Conservation (phyloP, 23 red algal genomes). For the Gracilaria caudata region DNA sequence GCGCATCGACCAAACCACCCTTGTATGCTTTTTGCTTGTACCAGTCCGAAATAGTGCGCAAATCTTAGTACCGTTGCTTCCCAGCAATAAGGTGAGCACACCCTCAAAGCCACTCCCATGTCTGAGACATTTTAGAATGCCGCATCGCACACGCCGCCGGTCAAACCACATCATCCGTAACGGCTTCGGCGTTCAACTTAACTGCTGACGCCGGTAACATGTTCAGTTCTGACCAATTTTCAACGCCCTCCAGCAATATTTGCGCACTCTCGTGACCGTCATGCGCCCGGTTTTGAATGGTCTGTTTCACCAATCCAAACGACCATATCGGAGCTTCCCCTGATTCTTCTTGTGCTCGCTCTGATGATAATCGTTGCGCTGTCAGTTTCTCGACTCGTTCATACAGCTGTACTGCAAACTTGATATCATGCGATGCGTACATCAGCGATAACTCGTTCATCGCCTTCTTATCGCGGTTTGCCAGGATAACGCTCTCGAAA, state of each 20-base stretch:
- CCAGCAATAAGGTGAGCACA: not conserved
- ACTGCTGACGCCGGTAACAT: not conserved
- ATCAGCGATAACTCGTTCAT: conserved; percentile 24
- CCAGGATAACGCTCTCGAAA: conserved; percentile 60
- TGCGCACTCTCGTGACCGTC: not conserved
- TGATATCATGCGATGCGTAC: not conserved
- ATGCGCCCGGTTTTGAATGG: not conserved
- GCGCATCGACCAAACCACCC: too few species aligned
- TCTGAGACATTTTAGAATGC: not conserved
- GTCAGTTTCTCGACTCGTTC: not conserved
- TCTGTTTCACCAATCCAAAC: not conserved
- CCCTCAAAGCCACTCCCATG: not conserved
- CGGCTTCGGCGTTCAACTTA: not conserved
- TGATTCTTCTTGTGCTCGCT: not conserved
- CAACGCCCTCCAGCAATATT: not conserved
- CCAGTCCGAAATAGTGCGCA: too few species aligned
- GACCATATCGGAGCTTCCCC: not conserved
- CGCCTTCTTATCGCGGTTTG: conserved; percentile 37
- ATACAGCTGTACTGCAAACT: conserved; percentile 22
- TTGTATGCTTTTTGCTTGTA: too few species aligned
- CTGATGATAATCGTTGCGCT: not conserved
- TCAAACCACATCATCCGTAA: not conserved
- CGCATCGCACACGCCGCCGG: not conserved
- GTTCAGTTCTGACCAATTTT: not conserved
- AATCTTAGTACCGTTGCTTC: not conserved